Percentiles rank a stretch among this genome's conserved stretches.
phyloP scores from a whole-genome alignment of 2,329 filamentous ascomycete species.

The Aspergillus aculeatus region DNA sequence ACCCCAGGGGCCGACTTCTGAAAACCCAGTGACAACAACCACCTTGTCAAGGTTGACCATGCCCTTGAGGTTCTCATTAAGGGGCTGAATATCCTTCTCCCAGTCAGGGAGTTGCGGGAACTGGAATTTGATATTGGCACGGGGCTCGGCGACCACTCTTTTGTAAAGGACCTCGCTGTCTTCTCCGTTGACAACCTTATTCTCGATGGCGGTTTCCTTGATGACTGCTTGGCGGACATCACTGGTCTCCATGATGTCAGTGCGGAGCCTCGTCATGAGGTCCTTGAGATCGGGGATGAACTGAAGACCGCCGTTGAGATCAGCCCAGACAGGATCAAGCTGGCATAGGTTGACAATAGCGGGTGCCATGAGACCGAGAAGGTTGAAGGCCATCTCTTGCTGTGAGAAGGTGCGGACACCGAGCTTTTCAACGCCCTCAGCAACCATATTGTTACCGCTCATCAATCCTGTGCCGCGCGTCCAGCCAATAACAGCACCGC shows the following conservation, averaged over 20 bases:
- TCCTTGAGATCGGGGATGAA: slow-evolving; percentile 96
- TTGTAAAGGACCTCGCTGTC: slow-evolving; percentile 90
- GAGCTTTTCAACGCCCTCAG: slow-evolving; percentile 93
- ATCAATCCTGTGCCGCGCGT: slow-evolving; percentile 97
- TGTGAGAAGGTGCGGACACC: slow-evolving; percentile 98
- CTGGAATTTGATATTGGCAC: slow-evolving; percentile 96
- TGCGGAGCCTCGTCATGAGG: slow-evolving; percentile 87
- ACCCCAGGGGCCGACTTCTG: slow-evolving; percentile 83
- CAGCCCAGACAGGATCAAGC: slow-evolving; percentile 90
- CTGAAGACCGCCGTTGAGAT: slow-evolving; percentile 95
- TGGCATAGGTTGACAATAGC: slow-evolving; percentile 94
- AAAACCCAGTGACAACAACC: slow-evolving; percentile 93
- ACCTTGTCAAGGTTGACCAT: slow-evolving; percentile 99
- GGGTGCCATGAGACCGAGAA: slow-evolving; percentile 93
- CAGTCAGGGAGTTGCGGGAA: slow-evolving; percentile 90
- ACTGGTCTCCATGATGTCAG: slow-evolving; percentile 91
- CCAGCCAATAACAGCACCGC: slow-evolving; percentile 97
- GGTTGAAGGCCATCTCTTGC: slow-evolving; percentile 99
- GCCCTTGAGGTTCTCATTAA: slow-evolving; percentile 84
- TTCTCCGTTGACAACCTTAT: slow-evolving; percentile 95
- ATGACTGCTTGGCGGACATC: slow-evolving; percentile 90
- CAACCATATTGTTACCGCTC: slow-evolving; percentile 96
- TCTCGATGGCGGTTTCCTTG: slow-evolving; percentile 93
- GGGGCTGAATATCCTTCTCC: slow-evolving; percentile 84
- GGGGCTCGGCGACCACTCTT: slow-evolving; percentile 87